Evolutionary conservation across 805 yeast species (phyloP), one percentile per base, ranked within the genome.

Genomic region (Candida glaebosa): DNA sequence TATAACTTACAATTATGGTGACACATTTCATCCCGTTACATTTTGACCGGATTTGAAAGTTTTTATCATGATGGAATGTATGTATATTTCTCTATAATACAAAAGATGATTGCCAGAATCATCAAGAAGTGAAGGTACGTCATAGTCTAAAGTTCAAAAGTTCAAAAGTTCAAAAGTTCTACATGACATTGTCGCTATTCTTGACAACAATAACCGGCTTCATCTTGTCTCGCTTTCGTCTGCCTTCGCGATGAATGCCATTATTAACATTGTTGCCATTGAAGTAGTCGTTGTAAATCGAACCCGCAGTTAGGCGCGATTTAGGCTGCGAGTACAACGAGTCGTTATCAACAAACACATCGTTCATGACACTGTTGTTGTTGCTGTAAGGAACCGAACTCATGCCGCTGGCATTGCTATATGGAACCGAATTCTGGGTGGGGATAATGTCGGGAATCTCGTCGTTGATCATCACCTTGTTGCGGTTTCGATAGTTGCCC

Each of bases 321-420:
- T 22, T 22, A 10, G 26, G 26, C 9, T 6, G 9, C 6, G 26
- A 7, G 26, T 22, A 22, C 10, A 22, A 22, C 10, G 26, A 22
- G 10, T 22, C 26, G 26, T 22, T 16, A 20, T 18, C 26, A 34
- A 18, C 37, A 34, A 34, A 34, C 6, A 34, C 37, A 12, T 34
- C 37, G 12, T 30, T 15, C 33, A 30, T 30, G 9, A 30, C 33
- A 30, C 26, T 22, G 10, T 22, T 22, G 26, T 22, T 22, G 7
- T 15, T 30, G 12, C 17, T 5, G 33, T 30, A 30, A 9, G 33
- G 33, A 9, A 15, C 15, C 8, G 33, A 15, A 15, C 15, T 15
- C 7, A n/a, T 30, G 8, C 15, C 33, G n/a, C n/a, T 15, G 7
- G 33, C 17, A 30, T 30, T 15, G 33, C 26, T 22, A 10, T 7